phyloP scores from a whole-genome alignment of 345 rosid genomes.

The Erucastrum elatum region DNA sequence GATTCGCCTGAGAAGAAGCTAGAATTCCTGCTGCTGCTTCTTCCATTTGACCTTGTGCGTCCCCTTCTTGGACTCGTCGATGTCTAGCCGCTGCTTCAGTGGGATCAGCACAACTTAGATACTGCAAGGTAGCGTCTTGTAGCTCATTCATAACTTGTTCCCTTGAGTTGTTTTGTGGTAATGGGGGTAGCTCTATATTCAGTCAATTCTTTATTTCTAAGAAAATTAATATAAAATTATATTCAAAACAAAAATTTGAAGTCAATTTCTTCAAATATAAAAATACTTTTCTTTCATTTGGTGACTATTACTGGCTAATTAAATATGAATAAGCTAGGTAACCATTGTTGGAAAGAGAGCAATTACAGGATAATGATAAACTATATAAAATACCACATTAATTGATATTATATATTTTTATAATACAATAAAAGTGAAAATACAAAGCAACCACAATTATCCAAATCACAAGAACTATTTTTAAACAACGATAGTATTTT shows the following conservation, averaged over 20 bases:
- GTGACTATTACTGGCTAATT: background rate
- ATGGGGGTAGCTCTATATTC: too few species aligned
- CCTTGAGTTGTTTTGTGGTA: too few species aligned
- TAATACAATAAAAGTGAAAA: background rate
- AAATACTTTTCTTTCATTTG: background rate
- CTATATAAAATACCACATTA: background rate
- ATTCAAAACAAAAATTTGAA: background rate
- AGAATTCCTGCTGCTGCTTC: too few species aligned
- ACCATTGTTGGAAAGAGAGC: background rate
- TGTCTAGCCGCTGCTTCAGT: too few species aligned
- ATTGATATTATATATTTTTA: background rate
- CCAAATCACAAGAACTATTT: background rate
- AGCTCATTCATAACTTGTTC: too few species aligned
- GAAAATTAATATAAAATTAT: background rate
- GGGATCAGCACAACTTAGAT: too few species aligned
- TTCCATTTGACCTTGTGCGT: too few species aligned
- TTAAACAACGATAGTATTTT: background rate
- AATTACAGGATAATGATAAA: background rate
- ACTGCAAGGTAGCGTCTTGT: too few species aligned
- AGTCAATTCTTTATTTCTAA: background rate
- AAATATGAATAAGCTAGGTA: background rate
- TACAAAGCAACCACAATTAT: slow-evolving; percentile 1
- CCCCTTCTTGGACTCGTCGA: too few species aligned
- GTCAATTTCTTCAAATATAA: background rate
- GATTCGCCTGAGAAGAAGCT: too few species aligned